A percentile compares a stretch with the other conserved stretches of the same genome.
Evolutionary conservation across 371 early-diverging fungal species (phyloP).

Genomic region (Mucor ambiguus): DNA sequence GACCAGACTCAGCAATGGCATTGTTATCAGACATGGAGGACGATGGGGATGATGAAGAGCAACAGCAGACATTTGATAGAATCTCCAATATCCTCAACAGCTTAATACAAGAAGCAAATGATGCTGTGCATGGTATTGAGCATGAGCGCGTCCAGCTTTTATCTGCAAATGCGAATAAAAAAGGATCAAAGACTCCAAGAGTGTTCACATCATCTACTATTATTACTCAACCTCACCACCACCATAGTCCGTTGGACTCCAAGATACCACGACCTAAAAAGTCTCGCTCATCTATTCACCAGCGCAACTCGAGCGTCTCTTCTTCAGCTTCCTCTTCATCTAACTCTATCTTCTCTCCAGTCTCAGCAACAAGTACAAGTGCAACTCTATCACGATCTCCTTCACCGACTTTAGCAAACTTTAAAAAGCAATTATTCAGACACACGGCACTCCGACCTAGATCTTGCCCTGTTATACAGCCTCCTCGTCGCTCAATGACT

Average conservation of each 20-base stretch:
- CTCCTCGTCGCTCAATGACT: slow-evolving; percentile 10
- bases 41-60: slow-evolving; percentile 30
- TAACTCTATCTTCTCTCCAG: slow-evolving; percentile 14
- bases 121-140: slow-evolving; percentile 44
- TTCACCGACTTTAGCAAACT: slow-evolving; percentile 16
- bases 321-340: background rate
- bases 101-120: slow-evolving; percentile 50
- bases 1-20: slow-evolving; percentile 44
- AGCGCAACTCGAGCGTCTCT: slow-evolving; percentile 10
- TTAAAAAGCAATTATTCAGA: slow-evolving; percentile 14
- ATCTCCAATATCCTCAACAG: slow-evolving; percentile 45
- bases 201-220: slow-evolving; percentile 10
- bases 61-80: slow-evolving; percentile 42
- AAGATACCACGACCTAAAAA: slow-evolving; percentile 37
- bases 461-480: slow-evolving; percentile 12
- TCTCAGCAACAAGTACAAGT: slow-evolving; percentile 19
- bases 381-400: slow-evolving; percentile 21
- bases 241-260: slow-evolving; percentile 6
- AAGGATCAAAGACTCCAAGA: slow-evolving; percentile 12
- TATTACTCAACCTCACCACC: background rate
- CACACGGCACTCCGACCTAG: slow-evolving; percentile 18
- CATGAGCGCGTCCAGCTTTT: slow-evolving; percentile 30
- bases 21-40: slow-evolving; percentile 35
- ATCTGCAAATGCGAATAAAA: background rate
- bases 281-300: background rate